These are phyloP conservation scores for Paecilomyces formosus DNA, from an alignment of 2,329 filamentous ascomycete genomes.

Conservation along the genomic window DNA sequence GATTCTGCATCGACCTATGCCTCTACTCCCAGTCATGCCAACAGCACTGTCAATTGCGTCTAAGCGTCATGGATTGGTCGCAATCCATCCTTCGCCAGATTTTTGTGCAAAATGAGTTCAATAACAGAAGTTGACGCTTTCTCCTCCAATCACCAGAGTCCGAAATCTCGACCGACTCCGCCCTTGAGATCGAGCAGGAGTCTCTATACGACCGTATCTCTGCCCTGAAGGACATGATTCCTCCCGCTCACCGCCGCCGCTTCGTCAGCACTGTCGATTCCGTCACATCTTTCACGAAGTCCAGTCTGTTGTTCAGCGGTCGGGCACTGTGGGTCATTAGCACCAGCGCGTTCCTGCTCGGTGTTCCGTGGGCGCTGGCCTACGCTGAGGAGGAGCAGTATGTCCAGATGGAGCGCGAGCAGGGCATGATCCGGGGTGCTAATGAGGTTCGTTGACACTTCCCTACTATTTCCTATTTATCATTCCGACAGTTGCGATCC, in stretches of 20 bases:
- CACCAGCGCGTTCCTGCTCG: conserved; percentile 80
- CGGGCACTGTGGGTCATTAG: conserved; percentile 87
- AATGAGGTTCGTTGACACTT: conserved; percentile 55
- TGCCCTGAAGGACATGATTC: conserved; percentile 69
- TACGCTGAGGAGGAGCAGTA: conserved; percentile 95
- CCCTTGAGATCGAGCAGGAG: conserved; percentile 53
- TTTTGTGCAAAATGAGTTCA: neutral
- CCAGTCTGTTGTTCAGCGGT: conserved; percentile 58
- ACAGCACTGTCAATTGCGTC: neutral
- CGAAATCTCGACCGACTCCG: conserved; percentile 74
- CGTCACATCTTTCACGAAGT: conserved; percentile 37
- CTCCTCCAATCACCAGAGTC: conserved; percentile 50
- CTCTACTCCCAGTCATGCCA: neutral
- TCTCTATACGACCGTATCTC: conserved; percentile 60
- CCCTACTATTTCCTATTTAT: neutral
- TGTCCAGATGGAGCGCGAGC: conserved; percentile 95
- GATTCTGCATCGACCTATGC: neutral
- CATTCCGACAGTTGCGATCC: neutral
- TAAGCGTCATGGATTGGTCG: neutral
- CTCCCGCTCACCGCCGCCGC: conserved; percentile 62
- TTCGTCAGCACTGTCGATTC: conserved; percentile 52
- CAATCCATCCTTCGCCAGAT: neutral
- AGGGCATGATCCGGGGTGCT: conserved; percentile 88
- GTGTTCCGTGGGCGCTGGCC: conserved; percentile 87
- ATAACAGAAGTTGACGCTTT: neutral